These are phyloP conservation scores for Diaporthe aspalathi DNA, from an alignment of 2,329 filamentous ascomycete species.

Conservation along the genomic window DNA sequence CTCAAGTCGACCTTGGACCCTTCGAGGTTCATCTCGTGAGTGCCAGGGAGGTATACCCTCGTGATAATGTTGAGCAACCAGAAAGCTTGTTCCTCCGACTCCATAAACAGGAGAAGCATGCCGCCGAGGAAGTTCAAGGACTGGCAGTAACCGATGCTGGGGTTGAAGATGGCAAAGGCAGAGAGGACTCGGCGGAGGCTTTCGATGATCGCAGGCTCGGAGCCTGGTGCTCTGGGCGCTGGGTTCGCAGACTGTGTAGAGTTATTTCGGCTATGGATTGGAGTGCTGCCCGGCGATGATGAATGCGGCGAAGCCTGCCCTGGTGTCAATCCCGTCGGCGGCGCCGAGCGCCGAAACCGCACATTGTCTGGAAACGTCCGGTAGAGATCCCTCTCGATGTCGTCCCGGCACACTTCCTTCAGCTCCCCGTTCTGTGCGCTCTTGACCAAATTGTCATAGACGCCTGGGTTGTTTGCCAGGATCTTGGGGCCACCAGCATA, in stretches of 20 bases:
- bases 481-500: constrained; percentile 90
- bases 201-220: constrained; percentile 82
- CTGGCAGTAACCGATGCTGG: constrained; percentile 93
- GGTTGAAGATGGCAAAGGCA: constrained; percentile 91
- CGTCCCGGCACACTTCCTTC: constrained; percentile 81
- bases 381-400: constrained; percentile 93
- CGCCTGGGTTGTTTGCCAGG: constrained; percentile 77
- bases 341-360: constrained; percentile 77
- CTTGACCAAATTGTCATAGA: constrained; percentile 79
- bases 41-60: constrained; percentile 86
- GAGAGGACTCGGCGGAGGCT: constrained; percentile 87
- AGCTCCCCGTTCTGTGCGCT: constrained; percentile 59
- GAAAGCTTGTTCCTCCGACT: constrained; percentile 89
- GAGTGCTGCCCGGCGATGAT: constrained; percentile 48
- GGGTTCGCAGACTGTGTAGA: constrained; percentile 40
- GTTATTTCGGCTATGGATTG: constrained; percentile 44
- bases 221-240: constrained; percentile 50
- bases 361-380: constrained; percentile 96
- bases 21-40: constrained; percentile 89
- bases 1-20: constrained; percentile 94
- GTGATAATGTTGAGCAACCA: constrained; percentile 95
- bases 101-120: constrained; percentile 87
- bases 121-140: constrained; percentile 95
- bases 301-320: constrained; percentile 46
- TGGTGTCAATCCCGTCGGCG: constrained; percentile 5